These are phyloP conservation scores for Datisca glomerata DNA, from an alignment of 306 rosid genomes.

Conservation along the genomic window DNA sequence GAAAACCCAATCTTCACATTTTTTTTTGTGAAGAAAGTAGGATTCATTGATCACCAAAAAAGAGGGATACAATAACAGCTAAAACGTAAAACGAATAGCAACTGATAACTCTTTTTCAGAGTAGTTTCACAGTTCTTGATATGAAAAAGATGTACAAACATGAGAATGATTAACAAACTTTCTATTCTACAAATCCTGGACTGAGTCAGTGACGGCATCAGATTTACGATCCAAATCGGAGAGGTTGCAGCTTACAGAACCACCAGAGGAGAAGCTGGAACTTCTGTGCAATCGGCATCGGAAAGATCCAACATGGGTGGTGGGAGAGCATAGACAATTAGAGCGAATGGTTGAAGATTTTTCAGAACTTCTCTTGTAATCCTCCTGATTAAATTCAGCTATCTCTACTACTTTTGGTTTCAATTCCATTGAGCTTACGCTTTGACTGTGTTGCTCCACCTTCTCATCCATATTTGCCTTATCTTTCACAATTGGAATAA, in stretches of 20 bases:
- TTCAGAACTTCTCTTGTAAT: conserved; percentile 24
- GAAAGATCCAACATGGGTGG: conserved; percentile 78
- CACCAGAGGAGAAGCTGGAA: conserved; percentile 18
- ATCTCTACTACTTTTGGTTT: conserved; percentile 7
- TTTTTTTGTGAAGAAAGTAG: neutral
- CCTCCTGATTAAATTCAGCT: conserved; percentile 21
- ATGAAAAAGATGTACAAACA: neutral
- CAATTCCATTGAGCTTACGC: conserved; percentile 5
- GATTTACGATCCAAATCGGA: conserved; percentile 20
- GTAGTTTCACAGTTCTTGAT: neutral
- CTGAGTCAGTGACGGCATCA: conserved; percentile 11
- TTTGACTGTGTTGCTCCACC: conserved; percentile 20
- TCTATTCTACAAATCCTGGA: conserved; percentile 11
- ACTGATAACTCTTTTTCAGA: no score
- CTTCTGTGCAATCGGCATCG: conserved; percentile 57
- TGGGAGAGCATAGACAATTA: conserved; percentile 76
- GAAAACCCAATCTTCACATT: no score
- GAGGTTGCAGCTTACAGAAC: conserved; percentile 51
- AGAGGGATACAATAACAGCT: no score
- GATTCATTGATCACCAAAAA: no score
- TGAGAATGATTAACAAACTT: neutral
- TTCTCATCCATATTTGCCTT: conserved; percentile 24
- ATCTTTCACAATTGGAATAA: neutral
- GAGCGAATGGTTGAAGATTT: conserved; percentile 23
- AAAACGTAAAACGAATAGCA: no score